Evolutionary conservation across 371 early-diverging fungal genomes (phyloP), one percentile per base, ranked within the genome.

Genomic region (Phascolomyces articulosus): DNA sequence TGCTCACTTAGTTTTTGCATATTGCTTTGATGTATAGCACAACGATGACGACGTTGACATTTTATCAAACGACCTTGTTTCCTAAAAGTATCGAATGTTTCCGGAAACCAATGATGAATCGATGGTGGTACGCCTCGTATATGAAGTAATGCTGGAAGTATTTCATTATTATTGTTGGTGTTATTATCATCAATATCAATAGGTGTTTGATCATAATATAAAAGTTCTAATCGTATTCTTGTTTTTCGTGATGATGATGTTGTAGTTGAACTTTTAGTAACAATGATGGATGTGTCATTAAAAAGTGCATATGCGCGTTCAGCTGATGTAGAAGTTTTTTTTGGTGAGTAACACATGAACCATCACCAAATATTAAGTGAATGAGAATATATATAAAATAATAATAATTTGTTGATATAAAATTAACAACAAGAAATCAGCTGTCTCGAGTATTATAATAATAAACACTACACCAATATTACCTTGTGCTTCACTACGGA

Each of bases 221-320:
- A 38, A 26, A 23, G 31, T 16, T 34, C 55, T 41, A 51, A 21
- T 28, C 27, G 41, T 28, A 40, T 3, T 47, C 51, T 53, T 20
- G 16, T 20, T 53, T 40, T 59, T 16, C 27, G n/a, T 41, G 4
- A 40, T 24, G 3, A 20, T 41, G 44, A 40, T 20, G 24, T 21
- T 34, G 34, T 11, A 9, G 34, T 34, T 34, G 34, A 11, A 11
- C 11, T 34, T 16, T 47, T 55, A 4, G 56, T 24, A 7, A 40
- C 28, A 18, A 31, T 58, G 58, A 59, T 59, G 21, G 26, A 40
- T 16, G 60, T 41, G n/a, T 41, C 60, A 59, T 59, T 59, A 29
- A 59, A 47, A 10, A 59, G 40, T 23, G 60, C 40, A 47, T 59
- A 59, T 29, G 60, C 60, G 20, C 60, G 60, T 11, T 59, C 60